Evolutionary conservation across 148 eudicot genomes (phyloP).

Genomic region (Amaranthus cruentus): DNA sequence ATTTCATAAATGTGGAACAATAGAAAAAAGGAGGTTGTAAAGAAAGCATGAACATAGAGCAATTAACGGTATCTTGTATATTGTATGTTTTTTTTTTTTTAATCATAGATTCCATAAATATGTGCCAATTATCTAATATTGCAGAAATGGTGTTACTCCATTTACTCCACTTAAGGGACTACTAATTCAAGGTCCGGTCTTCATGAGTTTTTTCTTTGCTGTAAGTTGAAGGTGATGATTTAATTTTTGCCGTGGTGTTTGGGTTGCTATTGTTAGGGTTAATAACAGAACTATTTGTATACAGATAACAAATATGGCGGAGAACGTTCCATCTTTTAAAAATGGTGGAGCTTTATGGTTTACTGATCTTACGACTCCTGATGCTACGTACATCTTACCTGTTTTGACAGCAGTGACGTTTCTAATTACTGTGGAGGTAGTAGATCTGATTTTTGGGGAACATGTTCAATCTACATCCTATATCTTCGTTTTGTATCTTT

Average conservation of each 20-base stretch:
- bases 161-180: conserved; percentile 83
- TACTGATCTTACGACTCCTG: conserved; percentile 82
- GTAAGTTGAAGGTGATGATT: conserved; percentile 46
- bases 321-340: conserved; percentile 89
- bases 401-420: conserved; percentile 71
- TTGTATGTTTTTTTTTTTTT: neutral
- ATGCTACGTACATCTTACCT: conserved; percentile 65
- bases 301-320: conserved; percentile 88
- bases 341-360: conserved; percentile 89
- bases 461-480: neutral
- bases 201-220: conserved; percentile 88
- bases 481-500: neutral
- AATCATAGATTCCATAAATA: neutral
- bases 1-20: too few relatives aligned
- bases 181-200: conserved; percentile 78
- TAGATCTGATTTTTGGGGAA: neutral
- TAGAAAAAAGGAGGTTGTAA: too few relatives aligned
- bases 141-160: conserved; percentile 87
- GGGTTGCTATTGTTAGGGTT: conserved; percentile 8
- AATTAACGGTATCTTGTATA: too few relatives aligned
- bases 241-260: conserved; percentile 10
- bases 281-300: conserved; percentile 9
- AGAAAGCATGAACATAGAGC: too few relatives aligned
- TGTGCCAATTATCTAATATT: conserved; percentile 11
- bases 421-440: conserved; percentile 82